Evolutionary conservation across 2,329 filamentous ascomycete genomes (phyloP), one percentile per base, ranked within the genome.

Genomic region (Stemphylium vesicarium): DNA sequence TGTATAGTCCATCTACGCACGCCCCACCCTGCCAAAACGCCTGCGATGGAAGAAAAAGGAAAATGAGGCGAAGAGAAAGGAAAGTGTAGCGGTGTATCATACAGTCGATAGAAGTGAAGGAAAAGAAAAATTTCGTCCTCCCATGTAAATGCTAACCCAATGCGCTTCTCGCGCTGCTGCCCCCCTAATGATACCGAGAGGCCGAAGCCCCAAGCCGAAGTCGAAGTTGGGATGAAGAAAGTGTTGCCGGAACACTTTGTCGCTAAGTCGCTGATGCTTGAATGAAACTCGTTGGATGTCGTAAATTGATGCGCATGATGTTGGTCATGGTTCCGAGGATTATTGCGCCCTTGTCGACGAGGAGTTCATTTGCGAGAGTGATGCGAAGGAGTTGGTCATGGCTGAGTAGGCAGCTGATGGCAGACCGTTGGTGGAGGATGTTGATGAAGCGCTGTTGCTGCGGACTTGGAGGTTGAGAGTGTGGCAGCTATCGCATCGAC

Each of bases 381-480:
- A 77, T 26, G 75, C 75, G 52, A 77, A 77, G 1, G 74, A 76
- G 44, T 58, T 71, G 12, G 75, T 77, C 73, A 77, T 65, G 16
- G 75, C 75, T 22, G 75, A 77, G 60, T 77, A 77, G 37, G 71
- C 60, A 26, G 65, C 61, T 39, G 57, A 37, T 51, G 63, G 58
- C n/a, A 57, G 63, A 11, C 53, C 38, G 51, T 62, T 69, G 59
- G 60, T 58, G 11, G 72, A 74, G 15, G 67, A 70, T 47, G 65
- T 57, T 3, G 72, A 74, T 9, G 72, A 74, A 16, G 72, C 58
- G 49, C 59, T 73, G 48, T 65, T 69, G 16, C 68, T 66, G 44
- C 73, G 73, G 36, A 65, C 56, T 57, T 74, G 70, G 13, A 77
- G 68, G 56, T 77, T 77, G 70, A 77, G 75, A 12, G 71, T 71